phyloP scores from a whole-genome alignment of 148 eudicot species.

The Camellia granthamiana region DNA sequence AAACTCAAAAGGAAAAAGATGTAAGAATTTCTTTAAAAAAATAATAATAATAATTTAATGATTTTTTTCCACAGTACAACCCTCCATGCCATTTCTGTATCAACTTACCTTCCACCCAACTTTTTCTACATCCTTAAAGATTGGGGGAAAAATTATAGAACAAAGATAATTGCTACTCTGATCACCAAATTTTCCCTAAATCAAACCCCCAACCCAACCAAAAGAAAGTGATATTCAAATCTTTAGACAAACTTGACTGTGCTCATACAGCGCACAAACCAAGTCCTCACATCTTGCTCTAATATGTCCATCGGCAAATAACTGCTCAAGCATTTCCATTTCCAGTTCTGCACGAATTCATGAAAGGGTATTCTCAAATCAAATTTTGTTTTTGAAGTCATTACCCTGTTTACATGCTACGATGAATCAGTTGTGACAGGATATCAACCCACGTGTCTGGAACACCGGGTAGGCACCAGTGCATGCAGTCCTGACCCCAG shows the following conservation, averaged over 20 bases:
- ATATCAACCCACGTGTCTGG: slow-evolving; percentile 97
- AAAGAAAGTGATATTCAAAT: neutral
- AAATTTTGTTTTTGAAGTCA: neutral
- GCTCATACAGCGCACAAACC: neutral
- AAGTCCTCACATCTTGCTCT: neutral
- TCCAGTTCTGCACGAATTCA: neutral
- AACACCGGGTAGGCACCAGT: slow-evolving; percentile 96
- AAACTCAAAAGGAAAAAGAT: no score
- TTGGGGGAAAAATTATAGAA: no score
- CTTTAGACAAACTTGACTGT: neutral
- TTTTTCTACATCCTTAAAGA: no score
- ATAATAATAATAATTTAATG: no score
- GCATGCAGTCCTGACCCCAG: slow-evolving; percentile 99
- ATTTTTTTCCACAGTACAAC: neutral
- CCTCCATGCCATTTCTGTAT: neutral
- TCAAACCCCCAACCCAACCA: neutral
- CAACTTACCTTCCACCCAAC: neutral
- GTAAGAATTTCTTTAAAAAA: no score
- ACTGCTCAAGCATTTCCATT: neutral
- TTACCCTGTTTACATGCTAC: slow-evolving; percentile 18
- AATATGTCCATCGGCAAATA: neutral
- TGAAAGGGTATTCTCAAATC: neutral
- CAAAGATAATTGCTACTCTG: no score
- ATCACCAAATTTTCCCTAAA: neutral
- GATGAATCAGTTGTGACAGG: slow-evolving; percentile 51